Evolutionary conservation across 2,329 filamentous ascomycete genomes (phyloP).

Genomic region (Plectosphaerella plurivora): DNA sequence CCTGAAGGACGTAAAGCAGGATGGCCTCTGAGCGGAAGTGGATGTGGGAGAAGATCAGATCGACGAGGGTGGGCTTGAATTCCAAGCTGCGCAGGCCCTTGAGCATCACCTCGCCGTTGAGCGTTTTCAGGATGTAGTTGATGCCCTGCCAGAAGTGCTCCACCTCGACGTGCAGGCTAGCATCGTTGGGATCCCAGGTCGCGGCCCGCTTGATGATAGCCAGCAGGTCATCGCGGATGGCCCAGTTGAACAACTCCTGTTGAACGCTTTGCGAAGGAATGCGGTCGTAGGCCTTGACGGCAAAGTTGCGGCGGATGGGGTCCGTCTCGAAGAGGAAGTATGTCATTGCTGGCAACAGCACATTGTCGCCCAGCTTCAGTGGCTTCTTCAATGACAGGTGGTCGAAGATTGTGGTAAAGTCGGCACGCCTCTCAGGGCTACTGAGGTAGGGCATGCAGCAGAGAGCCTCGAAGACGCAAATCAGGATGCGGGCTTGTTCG

Average conservation of each 20-base stretch:
- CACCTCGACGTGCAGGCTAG: conserved; percentile 42
- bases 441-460: conserved; percentile 77
- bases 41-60: conserved; percentile 53
- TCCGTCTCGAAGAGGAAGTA: conserved; percentile 79
- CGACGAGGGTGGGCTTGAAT: conserved; percentile 68
- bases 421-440: conserved; percentile 40
- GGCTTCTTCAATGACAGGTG: conserved; percentile 73
- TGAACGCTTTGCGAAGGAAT: conserved; percentile 59
- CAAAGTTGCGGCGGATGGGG: conserved; percentile 60
- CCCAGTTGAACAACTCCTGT: conserved; percentile 79
- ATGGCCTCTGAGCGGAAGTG: conserved; percentile 49
- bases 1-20: conserved; percentile 64
- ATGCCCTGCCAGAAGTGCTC: conserved; percentile 77
- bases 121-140: conserved; percentile 65
- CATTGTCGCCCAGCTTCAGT: conserved; percentile 68
- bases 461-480: conserved; percentile 82
- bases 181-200: conserved; percentile 35
- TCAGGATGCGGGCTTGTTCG: conserved; percentile 55
- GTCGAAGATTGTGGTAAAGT: conserved; percentile 81
- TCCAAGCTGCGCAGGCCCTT: conserved; percentile 77
- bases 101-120: conserved; percentile 71
- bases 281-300: conserved; percentile 62
- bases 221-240: conserved; percentile 69
- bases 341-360: conserved; percentile 77
- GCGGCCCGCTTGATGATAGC: conserved; percentile 61